Percentiles rank a stretch among this genome's conserved stretches.
These are phyloP conservation scores for Fusarium drepaniforme DNA, from an alignment of 2,329 filamentous ascomycete genomes.

Conservation along the genomic window DNA sequence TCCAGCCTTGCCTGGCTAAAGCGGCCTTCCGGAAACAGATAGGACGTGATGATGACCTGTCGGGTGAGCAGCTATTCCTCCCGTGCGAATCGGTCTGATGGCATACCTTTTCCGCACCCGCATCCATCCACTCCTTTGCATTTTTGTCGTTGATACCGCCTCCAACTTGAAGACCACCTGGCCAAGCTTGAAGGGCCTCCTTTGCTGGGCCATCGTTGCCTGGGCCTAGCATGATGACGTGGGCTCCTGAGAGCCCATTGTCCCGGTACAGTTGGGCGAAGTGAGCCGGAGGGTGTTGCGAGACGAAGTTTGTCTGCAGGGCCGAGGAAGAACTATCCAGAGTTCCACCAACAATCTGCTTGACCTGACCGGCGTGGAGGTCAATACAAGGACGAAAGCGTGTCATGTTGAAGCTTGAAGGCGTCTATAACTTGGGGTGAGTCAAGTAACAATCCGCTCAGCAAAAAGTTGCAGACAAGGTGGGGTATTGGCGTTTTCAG, in stretches of 20 bases:
- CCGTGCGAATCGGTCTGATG: background rate
- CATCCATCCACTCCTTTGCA: constrained; percentile 86
- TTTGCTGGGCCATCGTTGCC: constrained; percentile 85
- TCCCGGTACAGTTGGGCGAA: constrained; percentile 87
- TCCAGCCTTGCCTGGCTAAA: constrained; percentile 85
- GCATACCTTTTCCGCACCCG: constrained; percentile 87
- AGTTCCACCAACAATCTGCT: constrained; percentile 98
- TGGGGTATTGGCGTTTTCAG: constrained; percentile 23
- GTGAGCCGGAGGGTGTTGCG: constrained; percentile 82
- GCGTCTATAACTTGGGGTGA: constrained; percentile 6
- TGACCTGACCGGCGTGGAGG: constrained; percentile 95
- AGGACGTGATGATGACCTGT: constrained; percentile 97
- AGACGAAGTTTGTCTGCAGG: constrained; percentile 94
- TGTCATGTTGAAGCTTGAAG: constrained; percentile 73
- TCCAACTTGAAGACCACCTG: constrained; percentile 84
- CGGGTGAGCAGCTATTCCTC: constrained; percentile 7
- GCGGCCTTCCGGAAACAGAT: constrained; percentile 85
- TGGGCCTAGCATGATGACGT: constrained; percentile 96
- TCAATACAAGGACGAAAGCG: constrained; percentile 97
- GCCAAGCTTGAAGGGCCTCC: constrained; percentile 85
- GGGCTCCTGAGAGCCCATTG: constrained; percentile 79
- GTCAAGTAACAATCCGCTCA: constrained; percentile 10
- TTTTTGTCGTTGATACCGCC: constrained; percentile 93
- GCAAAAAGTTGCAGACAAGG: constrained; percentile 28
- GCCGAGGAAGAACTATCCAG: constrained; percentile 75